Conservation (phyloP, 192 early-diverging fungal genomes). For the Neocallimastix lanati region DNA sequence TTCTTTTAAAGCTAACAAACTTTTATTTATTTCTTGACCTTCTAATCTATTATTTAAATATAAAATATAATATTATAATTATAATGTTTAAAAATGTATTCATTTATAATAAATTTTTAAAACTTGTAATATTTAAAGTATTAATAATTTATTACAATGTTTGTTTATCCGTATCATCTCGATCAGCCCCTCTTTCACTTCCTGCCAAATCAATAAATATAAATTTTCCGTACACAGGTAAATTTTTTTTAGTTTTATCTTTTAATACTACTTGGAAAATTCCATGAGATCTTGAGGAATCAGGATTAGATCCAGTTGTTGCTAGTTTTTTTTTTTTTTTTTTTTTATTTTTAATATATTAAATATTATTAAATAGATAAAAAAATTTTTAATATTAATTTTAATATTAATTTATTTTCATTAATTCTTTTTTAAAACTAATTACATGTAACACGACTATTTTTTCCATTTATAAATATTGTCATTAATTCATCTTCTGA, state of each 20-base stretch:
- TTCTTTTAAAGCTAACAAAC: conserved; percentile 89
- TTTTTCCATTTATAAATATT: conserved; percentile 84
- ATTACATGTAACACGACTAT: conserved; percentile 74
- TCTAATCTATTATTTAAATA: too few relatives aligned
- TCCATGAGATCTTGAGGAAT: conserved; percentile 95
- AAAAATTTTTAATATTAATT: too few relatives aligned
- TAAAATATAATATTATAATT: too few relatives aligned
- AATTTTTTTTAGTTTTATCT: conserved; percentile 1
- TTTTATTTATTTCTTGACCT: conserved; percentile 98
- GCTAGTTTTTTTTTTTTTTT: background rate
- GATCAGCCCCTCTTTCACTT: conserved; percentile 91
- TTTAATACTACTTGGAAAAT: conserved; percentile 85
- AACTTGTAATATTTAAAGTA: too few relatives aligned
- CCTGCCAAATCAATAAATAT: conserved; percentile 99
- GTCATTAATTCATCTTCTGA: conserved; percentile 74
- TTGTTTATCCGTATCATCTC: conserved; percentile 80
- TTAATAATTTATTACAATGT: conserved; percentile 56
- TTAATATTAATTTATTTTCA: background rate
- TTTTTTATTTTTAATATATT: too few relatives aligned
- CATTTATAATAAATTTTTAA: too few relatives aligned
- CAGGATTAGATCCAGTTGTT: conserved; percentile 78
- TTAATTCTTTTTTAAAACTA: too few relatives aligned
- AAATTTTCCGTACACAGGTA: conserved; percentile 48
- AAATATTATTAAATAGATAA: too few relatives aligned
- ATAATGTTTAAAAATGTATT: too few relatives aligned